Evolutionary conservation across 1,284 basidiomycete species (phyloP), one percentile per base, ranked within the genome.

Genomic region (Cryptococcus sp.): DNA sequence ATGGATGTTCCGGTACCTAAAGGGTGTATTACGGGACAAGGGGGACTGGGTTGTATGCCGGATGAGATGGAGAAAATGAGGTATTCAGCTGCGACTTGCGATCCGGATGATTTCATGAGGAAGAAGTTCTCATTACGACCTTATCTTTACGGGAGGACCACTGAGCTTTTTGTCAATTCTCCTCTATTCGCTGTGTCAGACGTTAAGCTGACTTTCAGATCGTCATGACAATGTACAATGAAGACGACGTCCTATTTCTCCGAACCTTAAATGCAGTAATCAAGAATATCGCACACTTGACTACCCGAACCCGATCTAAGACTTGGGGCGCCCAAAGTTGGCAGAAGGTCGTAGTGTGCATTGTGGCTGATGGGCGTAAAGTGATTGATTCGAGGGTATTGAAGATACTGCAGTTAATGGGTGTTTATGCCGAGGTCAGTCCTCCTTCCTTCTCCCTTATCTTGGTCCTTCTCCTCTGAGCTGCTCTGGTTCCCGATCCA

Each of bases 191-290:
- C 39, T 13, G 14, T 41, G 39, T 19, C 9, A 41, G 39, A 19
- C 19, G 11, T 19, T 7, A 19, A 41, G 9, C 16, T 37, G 14
- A 25, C 28, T 9, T 21, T 10, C 49, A 72, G 70, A 92, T 98
- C 64, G 89, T 91, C 46, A 89, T 91, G 87, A 91, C 89, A 42
- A 91, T 91, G 69, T 91, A 97, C 77, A 97, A 97, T 73, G 93
- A 97, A 76, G 88, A 93, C 69, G 88, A 93, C 61, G 81, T 88
- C 19, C 79, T 97, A 21, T 88, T 91, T 66, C 79, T 81, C 63
- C 82, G 81, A 64, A 91, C 91, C 4, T 91, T 94, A 86, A 92
- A 93, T 67, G 82, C 88, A 79, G 91, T 93, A 47, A 87, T 93
- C 78, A 93, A 91, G 79, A 92, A 91, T 72, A 78, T 91, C 52